phyloP scores from a whole-genome alignment of 176 grass and related monocot species.

The Alloteropsis semialata region DNA sequence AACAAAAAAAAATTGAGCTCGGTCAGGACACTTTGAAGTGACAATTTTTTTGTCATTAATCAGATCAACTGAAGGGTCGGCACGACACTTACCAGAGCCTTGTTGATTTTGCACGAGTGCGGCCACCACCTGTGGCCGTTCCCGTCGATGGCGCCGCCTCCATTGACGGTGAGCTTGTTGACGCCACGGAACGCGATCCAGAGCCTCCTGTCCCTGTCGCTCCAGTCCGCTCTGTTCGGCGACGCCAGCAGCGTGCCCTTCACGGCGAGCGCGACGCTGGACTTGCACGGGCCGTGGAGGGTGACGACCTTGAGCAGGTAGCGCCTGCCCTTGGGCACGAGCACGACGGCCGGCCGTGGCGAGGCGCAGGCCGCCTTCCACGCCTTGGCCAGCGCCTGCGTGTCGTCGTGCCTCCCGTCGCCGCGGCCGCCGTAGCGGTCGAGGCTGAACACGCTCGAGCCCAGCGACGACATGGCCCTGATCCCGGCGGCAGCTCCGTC shows the following conservation, averaged over 20 bases:
- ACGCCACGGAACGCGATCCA: slow-evolving; percentile 27
- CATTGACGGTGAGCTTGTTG: slow-evolving; percentile 32
- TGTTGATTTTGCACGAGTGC: slow-evolving; percentile 72
- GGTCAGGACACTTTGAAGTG: neutral
- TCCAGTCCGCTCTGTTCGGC: too few species aligned
- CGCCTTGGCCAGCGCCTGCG: slow-evolving; percentile 42
- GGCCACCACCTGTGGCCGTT: slow-evolving; percentile 79
- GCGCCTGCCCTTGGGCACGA: slow-evolving; percentile 43
- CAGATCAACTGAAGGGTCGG: neutral
- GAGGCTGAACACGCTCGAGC: slow-evolving; percentile 43
- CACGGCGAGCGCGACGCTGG: slow-evolving; percentile 15
- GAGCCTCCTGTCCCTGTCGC: too few species aligned
- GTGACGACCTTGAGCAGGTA: slow-evolving; percentile 49
- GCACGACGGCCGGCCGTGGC: slow-evolving; percentile 30
- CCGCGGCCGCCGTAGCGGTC: slow-evolving; percentile 50
- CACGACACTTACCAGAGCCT: slow-evolving; percentile 37
- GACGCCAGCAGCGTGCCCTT: too few species aligned
- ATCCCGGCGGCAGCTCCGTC: neutral
- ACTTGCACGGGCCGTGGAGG: slow-evolving; percentile 67
- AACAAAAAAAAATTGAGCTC: neutral
- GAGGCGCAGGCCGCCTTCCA: slow-evolving; percentile 69
- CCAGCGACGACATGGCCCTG: slow-evolving; percentile 19
- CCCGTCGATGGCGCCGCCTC: slow-evolving; percentile 68
- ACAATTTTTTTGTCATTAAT: neutral
- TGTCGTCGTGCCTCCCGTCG: slow-evolving; percentile 50